A percentile compares a stretch with the other conserved stretches of the same genome.
Evolutionary conservation across 495 filamentous ascomycete genomes (phyloP).

Genomic region (Penicillium silybi): DNA sequence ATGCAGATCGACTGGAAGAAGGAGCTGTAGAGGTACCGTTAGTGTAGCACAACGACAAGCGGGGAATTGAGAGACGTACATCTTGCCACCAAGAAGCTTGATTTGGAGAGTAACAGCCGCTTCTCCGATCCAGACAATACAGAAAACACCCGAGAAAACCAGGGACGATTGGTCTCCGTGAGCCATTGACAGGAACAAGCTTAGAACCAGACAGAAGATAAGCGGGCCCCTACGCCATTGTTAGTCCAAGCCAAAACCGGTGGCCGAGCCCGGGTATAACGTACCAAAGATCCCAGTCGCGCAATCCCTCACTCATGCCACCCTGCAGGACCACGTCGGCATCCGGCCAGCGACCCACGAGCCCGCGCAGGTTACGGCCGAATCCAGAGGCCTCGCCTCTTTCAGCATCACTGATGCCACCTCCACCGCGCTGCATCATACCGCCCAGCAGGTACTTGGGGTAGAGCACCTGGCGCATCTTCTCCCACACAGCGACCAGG

Average conservation of each 20-base stretch:
- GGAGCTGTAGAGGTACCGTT: slow-evolving; percentile 54
- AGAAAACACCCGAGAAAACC: slow-evolving; percentile 95
- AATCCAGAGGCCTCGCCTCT: slow-evolving; percentile 61
- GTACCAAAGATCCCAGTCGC: slow-evolving; percentile 96
- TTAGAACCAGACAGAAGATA: slow-evolving; percentile 85
- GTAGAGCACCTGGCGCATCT: slow-evolving; percentile 97
- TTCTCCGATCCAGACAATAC: slow-evolving; percentile 94
- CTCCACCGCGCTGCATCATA: slow-evolving; percentile 59
- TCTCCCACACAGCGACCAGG: slow-evolving; percentile 88
- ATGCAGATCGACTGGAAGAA: slow-evolving; percentile 97
- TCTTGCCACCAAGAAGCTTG: slow-evolving; percentile 93
- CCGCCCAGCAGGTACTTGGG: slow-evolving; percentile 88
- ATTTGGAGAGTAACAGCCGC: slow-evolving; percentile 98
- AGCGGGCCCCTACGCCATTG: slow-evolving; percentile 65
- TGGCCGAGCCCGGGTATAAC: background rate
- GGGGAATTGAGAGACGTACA: slow-evolving; percentile 56
- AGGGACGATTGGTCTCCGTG: slow-evolving; percentile 71
- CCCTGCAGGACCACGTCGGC: slow-evolving; percentile 68
- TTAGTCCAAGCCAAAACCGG: background rate
- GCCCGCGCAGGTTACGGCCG: slow-evolving; percentile 58
- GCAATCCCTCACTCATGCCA: slow-evolving; percentile 78
- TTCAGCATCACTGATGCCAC: slow-evolving; percentile 64
- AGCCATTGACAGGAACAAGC: slow-evolving; percentile 78
- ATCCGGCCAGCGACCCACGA: slow-evolving; percentile 68
- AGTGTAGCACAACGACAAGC: slow-evolving; percentile 13